These are phyloP conservation scores for Microdochium paspali DNA, from an alignment of 2,329 filamentous ascomycete genomes.

Conservation along the genomic window DNA sequence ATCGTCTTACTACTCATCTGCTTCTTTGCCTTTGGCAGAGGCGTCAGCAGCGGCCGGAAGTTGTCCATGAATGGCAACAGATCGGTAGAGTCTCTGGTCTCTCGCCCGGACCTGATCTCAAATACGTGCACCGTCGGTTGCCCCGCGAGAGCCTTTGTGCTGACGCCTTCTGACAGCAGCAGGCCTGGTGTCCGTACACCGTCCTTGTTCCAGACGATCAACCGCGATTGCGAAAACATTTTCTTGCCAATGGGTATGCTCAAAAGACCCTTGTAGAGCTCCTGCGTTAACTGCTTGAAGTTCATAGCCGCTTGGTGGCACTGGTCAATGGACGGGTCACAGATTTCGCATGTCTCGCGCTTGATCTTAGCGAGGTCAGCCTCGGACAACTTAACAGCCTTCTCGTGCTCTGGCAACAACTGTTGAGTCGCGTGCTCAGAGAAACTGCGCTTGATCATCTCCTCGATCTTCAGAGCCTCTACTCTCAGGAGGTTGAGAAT, in stretches of 20 bases:
- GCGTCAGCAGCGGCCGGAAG: constrained; percentile 59
- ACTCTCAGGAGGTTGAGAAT: constrained; percentile 92
- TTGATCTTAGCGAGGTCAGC: constrained; percentile 87
- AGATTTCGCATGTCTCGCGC: constrained; percentile 72
- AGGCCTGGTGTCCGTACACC: constrained; percentile 77
- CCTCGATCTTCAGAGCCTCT: constrained; percentile 94
- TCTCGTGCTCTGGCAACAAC: constrained; percentile 87
- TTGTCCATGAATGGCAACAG: constrained; percentile 71
- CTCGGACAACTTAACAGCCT: constrained; percentile 84
- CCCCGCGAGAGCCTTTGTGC: constrained; percentile 43
- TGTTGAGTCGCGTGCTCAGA: constrained; percentile 97
- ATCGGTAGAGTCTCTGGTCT: constrained; percentile 70
- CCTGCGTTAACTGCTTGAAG: constrained; percentile 68
- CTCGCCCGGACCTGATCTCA: constrained; percentile 61
- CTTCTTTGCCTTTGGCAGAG: constrained; percentile 55
- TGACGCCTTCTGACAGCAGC: constrained; percentile 66
- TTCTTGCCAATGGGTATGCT: constrained; percentile 74
- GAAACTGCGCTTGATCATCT: constrained; percentile 99
- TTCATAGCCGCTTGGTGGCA: constrained; percentile 78
- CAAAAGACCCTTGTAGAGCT: constrained; percentile 69
- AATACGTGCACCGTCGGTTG: constrained; percentile 67
- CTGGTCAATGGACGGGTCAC: constrained; percentile 68
- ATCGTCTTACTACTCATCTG: constrained; percentile 60
- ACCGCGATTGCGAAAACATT: constrained; percentile 64
- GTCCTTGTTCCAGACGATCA: constrained; percentile 80